Evolutionary conservation across 805 yeast species (phyloP), one percentile per base, ranked within the genome.

Genomic region (Yamadazyma olivae): DNA sequence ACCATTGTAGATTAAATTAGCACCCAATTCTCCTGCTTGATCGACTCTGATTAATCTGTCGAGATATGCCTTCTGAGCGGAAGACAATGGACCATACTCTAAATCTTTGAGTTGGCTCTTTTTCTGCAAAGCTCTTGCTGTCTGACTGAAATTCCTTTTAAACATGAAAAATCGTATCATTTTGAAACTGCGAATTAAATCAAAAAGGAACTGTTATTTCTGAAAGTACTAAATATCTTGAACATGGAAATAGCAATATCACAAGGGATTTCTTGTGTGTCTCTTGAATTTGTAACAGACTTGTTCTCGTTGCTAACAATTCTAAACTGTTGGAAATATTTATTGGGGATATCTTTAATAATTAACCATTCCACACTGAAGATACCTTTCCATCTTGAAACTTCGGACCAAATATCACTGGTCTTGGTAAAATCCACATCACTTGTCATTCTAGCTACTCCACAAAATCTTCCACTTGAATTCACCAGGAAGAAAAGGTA

Each of bases 1-100:
- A 6, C 98, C 99, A 41, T 81, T 79, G 58, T 93, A 93, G 33
- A 93, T 93, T 48, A 84, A 81, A 57, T 93, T 81, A 1, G 99
- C 99, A 3, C 97, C 99, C 9, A 93, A 74, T 57, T 93, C 99
- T 27, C 99, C 99, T 1, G 99, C 97, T 61, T 93, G 99, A 56
- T 93, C 97, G 6, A 93, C 99, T 34, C 99, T 71, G 26, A 93
- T 77, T 0, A 78, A 79, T 35, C 91, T 61, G 36, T 84, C 88
- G 17, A 85, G 65, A 44, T 72, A 85, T 0, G 90, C 90, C 40
- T 65, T 64, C 51, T 84, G 93, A 0, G 86, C 84, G 28, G 56
- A 53, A 18, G 70, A 61, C 35, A 68, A 49, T 5, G 56, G 46
- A 0, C 71, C 72, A 39, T 64, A 67, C 35, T 53, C 56, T 3